These are phyloP conservation scores for Uronychia binucleata DNA, from an alignment of 73 alveolate species.

Conservation along the genomic window DNA sequence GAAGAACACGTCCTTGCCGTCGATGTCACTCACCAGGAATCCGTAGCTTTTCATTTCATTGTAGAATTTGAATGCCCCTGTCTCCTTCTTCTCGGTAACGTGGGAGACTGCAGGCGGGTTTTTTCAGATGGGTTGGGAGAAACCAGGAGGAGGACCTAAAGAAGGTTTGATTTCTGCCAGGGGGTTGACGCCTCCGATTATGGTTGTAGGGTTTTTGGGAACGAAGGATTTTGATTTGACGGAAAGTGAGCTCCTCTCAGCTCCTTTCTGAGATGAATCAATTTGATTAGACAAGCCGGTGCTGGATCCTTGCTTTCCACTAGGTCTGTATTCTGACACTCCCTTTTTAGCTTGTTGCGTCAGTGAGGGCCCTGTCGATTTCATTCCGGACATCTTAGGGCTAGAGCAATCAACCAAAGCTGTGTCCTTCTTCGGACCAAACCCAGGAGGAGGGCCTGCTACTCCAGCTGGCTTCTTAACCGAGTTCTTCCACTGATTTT, in stretches of 20 bases:
- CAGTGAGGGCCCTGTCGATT: neutral
- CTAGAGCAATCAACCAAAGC: too few relatives aligned
- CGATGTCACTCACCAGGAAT: constrained; percentile 70
- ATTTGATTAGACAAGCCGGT: neutral
- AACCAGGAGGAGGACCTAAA: neutral
- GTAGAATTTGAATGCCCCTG: constrained; percentile 72
- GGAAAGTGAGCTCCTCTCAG: neutral
- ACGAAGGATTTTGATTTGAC: neutral
- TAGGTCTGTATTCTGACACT: neutral
- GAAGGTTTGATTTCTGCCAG: neutral
- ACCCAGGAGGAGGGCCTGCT: neutral
- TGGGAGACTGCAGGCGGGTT: neutral
- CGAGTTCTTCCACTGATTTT: neutral
- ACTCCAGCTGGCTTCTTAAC: neutral
- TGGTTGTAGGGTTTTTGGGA: neutral
- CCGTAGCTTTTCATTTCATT: constrained; percentile 73
- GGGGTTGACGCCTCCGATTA: neutral
- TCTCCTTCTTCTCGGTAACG: constrained; percentile 12
- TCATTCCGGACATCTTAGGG: too few relatives aligned
- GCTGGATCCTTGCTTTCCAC: neutral
- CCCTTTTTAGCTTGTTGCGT: neutral
- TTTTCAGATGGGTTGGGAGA: neutral
- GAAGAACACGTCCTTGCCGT: constrained; percentile 65
- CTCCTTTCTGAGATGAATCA: neutral
- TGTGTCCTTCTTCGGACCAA: neutral